Evolutionary conservation across 768 basidiomycete species (phyloP), one percentile per base, ranked within the genome.

Genomic region (Daedaleopsis nitida): DNA sequence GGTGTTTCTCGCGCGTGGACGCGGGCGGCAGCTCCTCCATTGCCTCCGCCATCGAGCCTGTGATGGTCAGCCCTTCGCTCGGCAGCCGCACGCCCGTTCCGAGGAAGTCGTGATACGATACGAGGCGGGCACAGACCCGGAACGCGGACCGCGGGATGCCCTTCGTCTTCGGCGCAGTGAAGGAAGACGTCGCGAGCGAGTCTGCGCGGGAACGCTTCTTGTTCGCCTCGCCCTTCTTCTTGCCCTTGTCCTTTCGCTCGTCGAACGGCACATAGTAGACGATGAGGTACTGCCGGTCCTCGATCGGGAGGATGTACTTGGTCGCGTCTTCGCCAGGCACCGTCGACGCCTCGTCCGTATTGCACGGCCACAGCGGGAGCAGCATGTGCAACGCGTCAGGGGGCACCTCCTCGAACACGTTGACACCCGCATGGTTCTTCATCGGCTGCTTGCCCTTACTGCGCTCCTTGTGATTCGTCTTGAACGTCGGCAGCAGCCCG

Each of bases 351-450:
- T 81, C 69, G 70, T 90, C 89, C 1, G 84, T 89, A 65, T 89
- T 87, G 17, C 86, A 83, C 10, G 88, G 85, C 91, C 91, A 94
- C n/a, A 94, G 78, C 16, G 92, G 92, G 17, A 94, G 78, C 24
- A 92, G 80, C 92, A 94, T 93, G 71, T 88, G 91, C 54, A 92
- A 76, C 23, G 84, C 83, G 14, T 92, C 89, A 6, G 81, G 73
- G 0, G 88, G 87, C 39, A 93, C 79, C 37, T 83, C 59, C 51
- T 67, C 69, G 62, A 72, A 70, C 45, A 72, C 68, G 45, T 66
- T 68, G 14, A 65, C 52, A 52, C 57, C 55, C 17, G 59, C 54
- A 24, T 48, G 47, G 55, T 61, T 62, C 57, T 62, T 69, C 23
- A 58, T 55, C 38, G 65, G 65, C 52, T 57, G 66, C 51, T 60